phyloP scores from a whole-genome alignment of 1,284 basidiomycete species.

The Cutaneotrichosporon mucoides region DNA sequence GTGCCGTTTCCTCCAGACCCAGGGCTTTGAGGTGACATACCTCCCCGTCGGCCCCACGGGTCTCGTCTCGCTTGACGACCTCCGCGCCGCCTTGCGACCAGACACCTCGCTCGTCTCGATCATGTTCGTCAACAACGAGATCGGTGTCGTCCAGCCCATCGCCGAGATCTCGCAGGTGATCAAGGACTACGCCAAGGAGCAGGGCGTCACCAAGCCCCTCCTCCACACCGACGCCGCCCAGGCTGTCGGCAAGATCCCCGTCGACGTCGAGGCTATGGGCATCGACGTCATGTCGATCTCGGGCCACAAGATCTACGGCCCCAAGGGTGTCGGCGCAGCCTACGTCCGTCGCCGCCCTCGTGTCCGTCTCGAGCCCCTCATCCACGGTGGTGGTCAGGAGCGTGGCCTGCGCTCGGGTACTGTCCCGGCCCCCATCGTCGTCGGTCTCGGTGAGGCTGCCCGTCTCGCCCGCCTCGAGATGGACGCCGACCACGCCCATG shows the following conservation, averaged over 20 bases:
- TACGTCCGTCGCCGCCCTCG: slow-evolving; percentile 91
- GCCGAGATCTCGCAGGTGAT: slow-evolving; percentile 87
- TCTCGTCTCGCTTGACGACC: slow-evolving; percentile 67
- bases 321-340: slow-evolving; percentile 92
- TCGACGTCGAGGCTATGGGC: slow-evolving; percentile 94
- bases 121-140: slow-evolving; percentile 99
- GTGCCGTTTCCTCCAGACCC: slow-evolving; percentile 88
- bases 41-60: slow-evolving; percentile 88
- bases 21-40: slow-evolving; percentile 98
- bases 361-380: slow-evolving; percentile 89
- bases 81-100: slow-evolving; percentile 78
- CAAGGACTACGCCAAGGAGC: slow-evolving; percentile 48
- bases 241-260: slow-evolving; percentile 82
- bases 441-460: slow-evolving; percentile 93
- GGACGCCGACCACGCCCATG: slow-evolving; percentile 77
- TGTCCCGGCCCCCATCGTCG: slow-evolving; percentile 79
- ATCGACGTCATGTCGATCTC: slow-evolving; percentile 95
- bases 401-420: slow-evolving; percentile 92
- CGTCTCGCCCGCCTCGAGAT: slow-evolving; percentile 89
- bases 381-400: slow-evolving; percentile 97
- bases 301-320: slow-evolving; percentile 97
- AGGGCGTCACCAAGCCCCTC: slow-evolving; percentile 78
- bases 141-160: slow-evolving; percentile 95
- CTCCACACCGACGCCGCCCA: slow-evolving; percentile 99
- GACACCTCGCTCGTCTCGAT: slow-evolving; percentile 85